Base-by-base conservation (phyloP, 768 basidiomycete species). In the Naganishia vaughanmartiniae region DNA sequence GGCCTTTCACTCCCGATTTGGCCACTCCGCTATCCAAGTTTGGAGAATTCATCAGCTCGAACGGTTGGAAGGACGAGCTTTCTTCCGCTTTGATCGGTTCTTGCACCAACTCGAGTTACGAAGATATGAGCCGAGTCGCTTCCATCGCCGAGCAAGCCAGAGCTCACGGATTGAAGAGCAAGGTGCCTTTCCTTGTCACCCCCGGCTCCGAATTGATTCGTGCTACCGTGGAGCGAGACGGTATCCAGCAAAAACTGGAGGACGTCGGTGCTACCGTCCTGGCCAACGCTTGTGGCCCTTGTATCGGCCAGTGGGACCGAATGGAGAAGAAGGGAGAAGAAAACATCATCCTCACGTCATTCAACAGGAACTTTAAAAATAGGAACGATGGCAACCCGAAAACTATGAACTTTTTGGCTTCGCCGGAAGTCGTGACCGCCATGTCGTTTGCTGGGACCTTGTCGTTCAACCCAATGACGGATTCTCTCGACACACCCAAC, bases 281-380 rank as follows among this genome's bases (percentile, higher is more conserved):
- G 42, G 94, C 96, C 7, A 99, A 99, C 81, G 96, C 96, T 3
- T 99, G 96, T 75, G 96, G 96, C 65, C 96, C 96, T 30, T 99
- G 96, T 79, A 99, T 98, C 75, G 96, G 96, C 55, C 95, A 97
- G 88, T 99, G 96, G 96, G 93, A 97, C 79, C 87, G 96, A 31
- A 87, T 89, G 54, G 93, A 92, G 73, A 88, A 89, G 77, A 86
- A 90, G 77, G 89, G 86, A 54, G 90, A 96, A 81, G 90, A 95
- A 77, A 98, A 98, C 80, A 93, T 93, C 14, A 98, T 98, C 74
- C 81, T 99, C 69, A 97, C 95, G 0, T 96, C 93, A 46, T 98
- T 98, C 86, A 98, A 99, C 82, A 10, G 57, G 12, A 36, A 33
- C 30, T 30, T 28, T 30, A 56, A 56, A 17, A 10, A 33, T 33